Percentiles rank a stretch among this genome's conserved stretches.
Conservation (phyloP, 176 grass and related monocot species). For the Paspalum vaginatum region DNA sequence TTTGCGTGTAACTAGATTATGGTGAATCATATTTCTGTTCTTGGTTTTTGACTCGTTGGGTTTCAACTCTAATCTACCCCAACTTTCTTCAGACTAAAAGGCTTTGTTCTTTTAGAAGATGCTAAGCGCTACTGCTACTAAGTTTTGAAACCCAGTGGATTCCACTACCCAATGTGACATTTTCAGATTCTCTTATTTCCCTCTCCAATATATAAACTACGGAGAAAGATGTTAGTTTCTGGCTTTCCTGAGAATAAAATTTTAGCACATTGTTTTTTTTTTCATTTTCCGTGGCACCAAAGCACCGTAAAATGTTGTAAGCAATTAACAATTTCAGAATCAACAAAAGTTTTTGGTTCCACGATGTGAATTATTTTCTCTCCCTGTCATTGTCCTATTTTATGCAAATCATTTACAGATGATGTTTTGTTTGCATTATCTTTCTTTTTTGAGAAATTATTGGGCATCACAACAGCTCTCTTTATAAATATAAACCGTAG, state of each 20-base stretch:
- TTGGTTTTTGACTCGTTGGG: too few species aligned
- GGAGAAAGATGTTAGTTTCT: conserved; percentile 15
- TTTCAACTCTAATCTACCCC: too few species aligned
- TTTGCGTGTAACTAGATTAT: background rate
- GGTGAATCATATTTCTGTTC: background rate
- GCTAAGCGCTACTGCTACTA: background rate
- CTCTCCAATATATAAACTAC: background rate
- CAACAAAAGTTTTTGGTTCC: conserved; percentile 10
- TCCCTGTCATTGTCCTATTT: background rate
- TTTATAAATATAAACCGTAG: background rate
- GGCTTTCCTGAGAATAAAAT: background rate
- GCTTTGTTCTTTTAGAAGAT: background rate
- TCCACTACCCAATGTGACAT: background rate
- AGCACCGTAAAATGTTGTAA: background rate
- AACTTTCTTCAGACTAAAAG: too few species aligned
- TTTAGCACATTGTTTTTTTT: background rate
- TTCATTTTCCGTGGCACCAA: background rate
- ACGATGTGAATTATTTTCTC: background rate
- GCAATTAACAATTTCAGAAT: background rate
- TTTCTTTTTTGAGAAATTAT: too few species aligned
- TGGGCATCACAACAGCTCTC: background rate
- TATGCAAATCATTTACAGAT: background rate
- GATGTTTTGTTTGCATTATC: background rate
- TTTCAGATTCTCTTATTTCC: background rate
- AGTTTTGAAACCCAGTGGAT: conserved; percentile 9